Conservation (phyloP, 768 basidiomycete species). For the Phylloporus arenicola region DNA sequence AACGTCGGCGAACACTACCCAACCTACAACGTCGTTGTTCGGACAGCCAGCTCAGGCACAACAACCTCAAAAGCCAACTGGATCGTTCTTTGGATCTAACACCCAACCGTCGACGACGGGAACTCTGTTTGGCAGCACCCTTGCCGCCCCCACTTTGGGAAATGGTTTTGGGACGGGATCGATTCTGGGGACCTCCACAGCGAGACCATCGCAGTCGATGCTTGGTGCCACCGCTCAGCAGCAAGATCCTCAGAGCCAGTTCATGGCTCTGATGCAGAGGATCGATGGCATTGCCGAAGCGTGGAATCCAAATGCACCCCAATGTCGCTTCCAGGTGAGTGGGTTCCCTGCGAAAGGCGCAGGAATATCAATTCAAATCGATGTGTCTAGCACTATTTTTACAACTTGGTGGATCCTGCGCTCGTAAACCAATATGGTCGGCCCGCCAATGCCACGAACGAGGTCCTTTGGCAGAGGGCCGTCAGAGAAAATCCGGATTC, state of each 20-base stretch:
- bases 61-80: slow-evolving; percentile 18
- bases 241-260: slow-evolving; percentile 59
- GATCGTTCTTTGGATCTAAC: slow-evolving; percentile 31
- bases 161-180: slow-evolving; percentile 20
- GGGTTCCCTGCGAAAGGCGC: neutral
- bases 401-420: slow-evolving; percentile 73
- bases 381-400: slow-evolving; percentile 67
- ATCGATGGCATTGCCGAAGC: slow-evolving; percentile 62
- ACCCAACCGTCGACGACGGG: slow-evolving; percentile 23
- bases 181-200: slow-evolving; percentile 27
- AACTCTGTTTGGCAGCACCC: slow-evolving; percentile 33
- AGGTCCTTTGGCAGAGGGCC: slow-evolving; percentile 74
- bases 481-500: slow-evolving; percentile 78
- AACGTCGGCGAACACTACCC: neutral
- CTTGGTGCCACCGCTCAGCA: slow-evolving; percentile 39
- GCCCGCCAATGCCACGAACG: slow-evolving; percentile 67
- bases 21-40: slow-evolving; percentile 17
- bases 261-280: slow-evolving; percentile 45
- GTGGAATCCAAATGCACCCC: slow-evolving; percentile 64
- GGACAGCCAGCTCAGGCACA: slow-evolving; percentile 19
- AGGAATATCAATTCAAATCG: neutral
- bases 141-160: slow-evolving; percentile 31
- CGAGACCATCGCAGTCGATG: slow-evolving; percentile 32
- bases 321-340: slow-evolving; percentile 75
- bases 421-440: slow-evolving; percentile 63